Base-by-base conservation (phyloP, 2,329 filamentous ascomycete species). In the Podosphaera aphanis region DNA sequence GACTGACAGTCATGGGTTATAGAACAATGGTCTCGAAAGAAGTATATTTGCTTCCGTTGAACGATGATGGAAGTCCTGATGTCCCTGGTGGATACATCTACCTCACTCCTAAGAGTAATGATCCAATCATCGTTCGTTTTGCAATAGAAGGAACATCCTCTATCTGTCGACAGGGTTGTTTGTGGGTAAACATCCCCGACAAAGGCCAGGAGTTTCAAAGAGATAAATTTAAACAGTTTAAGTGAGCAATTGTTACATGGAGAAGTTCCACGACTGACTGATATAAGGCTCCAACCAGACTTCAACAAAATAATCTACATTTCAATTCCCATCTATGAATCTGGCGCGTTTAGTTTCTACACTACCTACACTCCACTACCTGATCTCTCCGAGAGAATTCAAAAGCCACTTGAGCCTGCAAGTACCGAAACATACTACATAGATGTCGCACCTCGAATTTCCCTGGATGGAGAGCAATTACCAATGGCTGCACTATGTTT, bases 111-210 rank as follows among this genome's bases (percentile, higher is more conserved):
- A 65, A 65, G 52, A 78, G 81, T 16, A 72, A 70, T 36, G 70
- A 79, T n/a, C 80, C 80, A 37, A 79, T 95, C 57, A 73, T 73
- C 45, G 68, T 94, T 47, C 79, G 88, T 49, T 93, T 98, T 62
- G 75, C 84, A 54, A 88, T 94, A 55, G 82, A 94, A 63, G 86
- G 90, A 50, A 88, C 84, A 47, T 93, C 88, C 60, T 93, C 88
- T 50, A 90, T 98, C 67, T 94, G 86, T 62, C 76, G 85, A 53
- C 71, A 93, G 63, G 90, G 92, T 49, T 94, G 83, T 59, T 70
- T 98, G 51, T 98, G 90, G 88, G 80, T 93, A 57, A 98, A 98
- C 62, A 82, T 95, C 49, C 90, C 90, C 6, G 73, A 79, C 49
- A 69, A 77, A 55, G 85, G 79, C 48, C 66, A 74, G 43, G 65